Conservation (phyloP, 805 yeast genomes). For the Candida maesae region DNA sequence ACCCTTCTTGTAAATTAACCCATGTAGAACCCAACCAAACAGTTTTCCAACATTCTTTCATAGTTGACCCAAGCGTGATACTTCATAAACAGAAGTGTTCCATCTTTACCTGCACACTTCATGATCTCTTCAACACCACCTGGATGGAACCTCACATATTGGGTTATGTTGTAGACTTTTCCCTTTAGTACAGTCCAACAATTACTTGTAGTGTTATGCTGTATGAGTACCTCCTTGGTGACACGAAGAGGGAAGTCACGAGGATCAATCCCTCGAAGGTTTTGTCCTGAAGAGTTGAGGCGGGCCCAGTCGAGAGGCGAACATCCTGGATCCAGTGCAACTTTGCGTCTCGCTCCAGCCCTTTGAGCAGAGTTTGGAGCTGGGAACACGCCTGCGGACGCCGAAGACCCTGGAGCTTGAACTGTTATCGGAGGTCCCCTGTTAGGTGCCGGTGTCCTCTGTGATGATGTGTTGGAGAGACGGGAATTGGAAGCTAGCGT, state of each 20-base stretch:
- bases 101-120: conserved; percentile 81
- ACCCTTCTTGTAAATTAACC: conserved; percentile 7
- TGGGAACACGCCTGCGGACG: too few relatives aligned
- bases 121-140: conserved; percentile 82
- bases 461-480: background rate
- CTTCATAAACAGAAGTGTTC: conserved; percentile 69
- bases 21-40: conserved; percentile 58
- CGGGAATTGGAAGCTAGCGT: conserved; percentile 3
- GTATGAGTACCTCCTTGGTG: conserved; percentile 51
- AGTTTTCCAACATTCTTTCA: conserved; percentile 74
- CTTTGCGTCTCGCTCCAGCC: conserved; percentile 43
- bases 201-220: conserved; percentile 59
- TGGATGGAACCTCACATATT: conserved; percentile 83
- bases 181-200: conserved; percentile 84
- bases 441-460: background rate
- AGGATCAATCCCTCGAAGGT: conserved; percentile 51
- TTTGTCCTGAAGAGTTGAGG: conserved; percentile 42
- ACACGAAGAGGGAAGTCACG: conserved; percentile 55
- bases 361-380: conserved; percentile 19
- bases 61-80: conserved; percentile 81
- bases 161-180: conserved; percentile 82
- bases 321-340: conserved; percentile 68
- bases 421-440: conserved; percentile 2
- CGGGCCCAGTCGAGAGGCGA: conserved; percentile 88
- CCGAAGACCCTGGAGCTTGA: too few relatives aligned